Percentiles rank a stretch among this genome's conserved stretches.
phyloP scores from a whole-genome alignment of 192 early-diverging fungal species.

The Podila epigama region DNA sequence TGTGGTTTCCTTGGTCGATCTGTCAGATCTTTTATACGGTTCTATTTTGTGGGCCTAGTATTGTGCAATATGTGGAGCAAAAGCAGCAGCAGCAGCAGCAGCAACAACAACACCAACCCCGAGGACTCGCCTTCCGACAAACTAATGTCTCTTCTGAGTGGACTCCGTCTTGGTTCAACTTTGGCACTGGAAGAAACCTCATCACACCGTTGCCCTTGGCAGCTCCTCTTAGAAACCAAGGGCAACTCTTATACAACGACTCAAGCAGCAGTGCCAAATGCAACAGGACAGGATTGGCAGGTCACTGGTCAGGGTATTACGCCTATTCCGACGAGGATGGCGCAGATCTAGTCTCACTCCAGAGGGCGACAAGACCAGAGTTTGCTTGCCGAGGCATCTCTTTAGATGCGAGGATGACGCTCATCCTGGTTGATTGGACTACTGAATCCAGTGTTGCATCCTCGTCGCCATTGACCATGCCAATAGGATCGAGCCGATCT shows the following conservation, averaged over 20 bases:
- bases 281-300: neutral
- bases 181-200: neutral
- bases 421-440: neutral
- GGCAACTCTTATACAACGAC: no score
- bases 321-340: conserved; percentile 3
- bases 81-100: no score
- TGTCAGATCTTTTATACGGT: conserved; percentile 7
- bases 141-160: neutral
- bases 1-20: conserved; percentile 17
- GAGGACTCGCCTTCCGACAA: neutral
- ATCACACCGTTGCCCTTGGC: conserved; percentile 4
- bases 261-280: neutral
- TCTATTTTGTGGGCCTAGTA: conserved; percentile 6
- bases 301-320: conserved; percentile 12
- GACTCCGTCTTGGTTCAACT: conserved; percentile 13
- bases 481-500: neutral
- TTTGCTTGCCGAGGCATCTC: neutral
- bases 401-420: conserved; percentile 2
- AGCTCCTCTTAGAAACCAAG: neutral
- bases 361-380: neutral
- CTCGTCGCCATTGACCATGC: neutral
- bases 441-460: neutral
- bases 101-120: no score
- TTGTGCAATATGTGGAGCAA: neutral
- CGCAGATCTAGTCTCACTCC: neutral